Evolutionary conservation across 345 rosid species (phyloP), one percentile per base, ranked within the genome.

Genomic region (Syzygium aromaticum): DNA sequence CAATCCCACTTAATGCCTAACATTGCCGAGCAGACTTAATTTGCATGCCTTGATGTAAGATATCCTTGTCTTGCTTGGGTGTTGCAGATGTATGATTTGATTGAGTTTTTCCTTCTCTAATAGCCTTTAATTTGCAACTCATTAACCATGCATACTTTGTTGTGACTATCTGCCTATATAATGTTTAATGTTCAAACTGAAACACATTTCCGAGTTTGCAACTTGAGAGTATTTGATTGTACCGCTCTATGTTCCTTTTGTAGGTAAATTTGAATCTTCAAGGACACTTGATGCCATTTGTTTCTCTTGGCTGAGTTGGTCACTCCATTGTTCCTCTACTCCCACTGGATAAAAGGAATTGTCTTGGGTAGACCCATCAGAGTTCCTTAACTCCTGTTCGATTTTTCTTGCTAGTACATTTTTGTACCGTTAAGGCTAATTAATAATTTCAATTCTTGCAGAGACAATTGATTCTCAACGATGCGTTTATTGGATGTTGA

Each of bases 1-100:
- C 85, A 51, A 51, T 57, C 61, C 64, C 84, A 88, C 87, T 86
- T 77, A 89, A 90, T 73, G 80, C 80, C 25, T 73, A 33, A 33
- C 49, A 38, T 38, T 73, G 80, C 14, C 0, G 25, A 38, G 80
- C 80, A 9, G 43, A 33, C 49, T 73, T 73, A 19, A 73, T 73
- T 19, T 73, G 82, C 43, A 19, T 1, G 49, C 82, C 82, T 73
- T 19, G 82, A 73, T 73, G 82, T 73, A 21, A 73, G 82, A 73
- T 73, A 73, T 73, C 82, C 82, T 73, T 73, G 27, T 73, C 14
- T 38, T 73, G 49, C 82, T 73, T 38, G 49, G 82, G 82, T 73
- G 82, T 73, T 73, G 25, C 49, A 38, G 82, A 73, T 73, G 82
- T 38, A 38, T 38, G 49, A 73, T 73, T 11, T 38, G 82, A 38